Base-by-base conservation (phyloP, 352 stramenopile genomes). In the Pythium vanterpoolii region DNA sequence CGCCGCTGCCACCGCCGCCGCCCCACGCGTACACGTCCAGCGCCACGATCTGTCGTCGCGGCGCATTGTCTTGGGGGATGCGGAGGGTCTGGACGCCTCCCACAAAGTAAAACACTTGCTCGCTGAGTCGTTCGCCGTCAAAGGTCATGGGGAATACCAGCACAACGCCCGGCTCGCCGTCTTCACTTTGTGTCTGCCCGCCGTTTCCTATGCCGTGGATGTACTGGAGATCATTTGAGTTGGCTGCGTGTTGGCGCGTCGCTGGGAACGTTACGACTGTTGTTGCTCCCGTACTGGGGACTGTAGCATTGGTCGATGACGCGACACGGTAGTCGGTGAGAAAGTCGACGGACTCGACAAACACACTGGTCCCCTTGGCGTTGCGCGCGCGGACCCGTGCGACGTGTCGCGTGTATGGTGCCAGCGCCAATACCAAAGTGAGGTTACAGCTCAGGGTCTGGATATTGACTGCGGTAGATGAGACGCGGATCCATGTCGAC, bases 21-120 rank as follows among this genome's bases (percentile, higher is more conserved):
- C 86, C 86, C 84, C 86, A 95, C 11, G 78, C 71, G 33, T 89
- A 90, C n/a, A 86, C 60, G 28, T 89, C 81, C 4, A 89, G 26
- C 5, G 76, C 78, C 23, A 90, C 74, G 28, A 94, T 61, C 6
- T 79, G 79, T n/a, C 34, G 38, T n/a, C 39, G 53, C 18, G 54
- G 50, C 34, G 60, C 30, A 23, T 73, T 50, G 7, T 68, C 57
- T 8, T 11, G n/a, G 21, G 76, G 65, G 0, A 87, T 55, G 16
- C 39, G 59, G 23, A 76, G 79, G 14, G 31, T 54, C 56, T 86
- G 68, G 24, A 26, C 24, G 23, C 31, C 11, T 0, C 61, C 64
- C 3, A 68, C 73, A 52, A 77, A 89, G 64, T 83, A 82, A 19
- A 78, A 85, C 1, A 54, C 8, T 18, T 65, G 71, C 55, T 87